Evolutionary conservation across 1,139 yeast genomes (phyloP).

Genomic region (Hyphopichia pseudoburtonii): DNA sequence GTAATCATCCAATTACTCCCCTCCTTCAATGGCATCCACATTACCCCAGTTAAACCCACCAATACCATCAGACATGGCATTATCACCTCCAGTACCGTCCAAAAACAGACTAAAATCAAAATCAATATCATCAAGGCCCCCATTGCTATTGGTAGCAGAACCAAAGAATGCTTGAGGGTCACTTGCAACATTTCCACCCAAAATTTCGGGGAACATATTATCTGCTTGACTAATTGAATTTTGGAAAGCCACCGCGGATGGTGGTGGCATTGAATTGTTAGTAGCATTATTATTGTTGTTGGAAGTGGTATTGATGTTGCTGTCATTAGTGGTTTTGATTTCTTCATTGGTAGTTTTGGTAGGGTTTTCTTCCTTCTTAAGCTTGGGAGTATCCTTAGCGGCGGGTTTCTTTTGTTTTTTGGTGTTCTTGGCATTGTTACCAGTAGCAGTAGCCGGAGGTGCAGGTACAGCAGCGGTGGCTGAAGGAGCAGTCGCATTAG

Average conservation of each 20-base stretch:
- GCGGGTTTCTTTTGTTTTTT: slow-evolving; percentile 3
- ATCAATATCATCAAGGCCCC: slow-evolving; percentile 46
- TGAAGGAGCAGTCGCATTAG: slow-evolving; percentile 15
- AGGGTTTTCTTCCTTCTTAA: slow-evolving; percentile 6
- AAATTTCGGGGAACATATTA: slow-evolving; percentile 37
- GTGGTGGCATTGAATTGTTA: slow-evolving; percentile 21
- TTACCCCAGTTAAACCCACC: slow-evolving; percentile 57
- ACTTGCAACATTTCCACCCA: slow-evolving; percentile 20
- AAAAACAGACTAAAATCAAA: slow-evolving; percentile 55
- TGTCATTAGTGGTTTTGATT: background rate
- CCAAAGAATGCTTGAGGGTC: slow-evolving; percentile 24
- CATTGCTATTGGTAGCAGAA: slow-evolving; percentile 14
- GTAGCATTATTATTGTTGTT: slow-evolving; percentile 15
- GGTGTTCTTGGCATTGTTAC: slow-evolving; percentile 1
- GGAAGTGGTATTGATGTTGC: slow-evolving; percentile 7
- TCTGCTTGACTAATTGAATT: slow-evolving; percentile 29
- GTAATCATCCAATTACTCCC: no score
- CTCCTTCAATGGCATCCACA: slow-evolving; percentile 48
- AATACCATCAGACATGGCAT: slow-evolving; percentile 35
- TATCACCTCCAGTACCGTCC: slow-evolving; percentile 39
- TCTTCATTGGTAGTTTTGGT: slow-evolving; percentile 4
- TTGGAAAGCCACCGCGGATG: slow-evolving; percentile 21
- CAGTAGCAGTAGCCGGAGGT: background rate
- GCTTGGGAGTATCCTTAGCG: background rate
- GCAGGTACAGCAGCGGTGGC: slow-evolving; percentile 8